Base-by-base conservation (phyloP, 306 rosid genomes). In the Gastrolobium villosum region DNA sequence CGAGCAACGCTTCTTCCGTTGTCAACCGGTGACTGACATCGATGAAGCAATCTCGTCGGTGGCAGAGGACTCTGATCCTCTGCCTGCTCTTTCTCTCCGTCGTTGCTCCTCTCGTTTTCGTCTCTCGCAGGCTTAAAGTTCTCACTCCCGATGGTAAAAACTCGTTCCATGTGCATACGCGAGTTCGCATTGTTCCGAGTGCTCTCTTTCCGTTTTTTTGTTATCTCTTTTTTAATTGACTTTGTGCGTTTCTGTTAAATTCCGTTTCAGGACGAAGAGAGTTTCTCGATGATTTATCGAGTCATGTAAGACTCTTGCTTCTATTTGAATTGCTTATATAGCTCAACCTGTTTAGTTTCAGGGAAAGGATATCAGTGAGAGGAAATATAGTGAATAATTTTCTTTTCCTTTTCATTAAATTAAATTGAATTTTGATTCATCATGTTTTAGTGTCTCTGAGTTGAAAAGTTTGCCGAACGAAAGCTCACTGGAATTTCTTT, bases 11-110 rank as follows among this genome's bases (percentile, higher is more conserved):
- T 85, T 81, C 49, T 85, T 81, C 69, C 52, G 2, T 39, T 52
- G 75, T 57, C 11, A 26, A 4, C 60, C 63, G 67, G 63, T 40
- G 71, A 76, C 88, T 50, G 80, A 53, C 87, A 88, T 89, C 87
- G 87, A 95, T 96, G 99, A 96, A 81, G 85, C 85, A 81, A n/a
- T 61, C 85, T 80, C 90, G 76, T 71, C 90, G 96, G 80, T 86
- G 90, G 81, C 93, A 86, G 96, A 96, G 99, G 98, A 87, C 75
- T 81, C 79, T 96, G 63, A 84, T 96, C 97, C 99, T 96, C 91
- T 78, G 85, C 81, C 77, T 96, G 64, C 94, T 96, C 6, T 88
- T 83, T 39, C 43, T 93, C 81, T 88, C 98, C 86, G 98, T 96
- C 79, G 40, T 91, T 48, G 90, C 94, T 88, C 99, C 99, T 59